A percentile compares a stretch with the other conserved stretches of the same genome.
Evolutionary conservation across 2,329 filamentous ascomycete species (phyloP).

Genomic region (Conoideocrella luteorostrata): DNA sequence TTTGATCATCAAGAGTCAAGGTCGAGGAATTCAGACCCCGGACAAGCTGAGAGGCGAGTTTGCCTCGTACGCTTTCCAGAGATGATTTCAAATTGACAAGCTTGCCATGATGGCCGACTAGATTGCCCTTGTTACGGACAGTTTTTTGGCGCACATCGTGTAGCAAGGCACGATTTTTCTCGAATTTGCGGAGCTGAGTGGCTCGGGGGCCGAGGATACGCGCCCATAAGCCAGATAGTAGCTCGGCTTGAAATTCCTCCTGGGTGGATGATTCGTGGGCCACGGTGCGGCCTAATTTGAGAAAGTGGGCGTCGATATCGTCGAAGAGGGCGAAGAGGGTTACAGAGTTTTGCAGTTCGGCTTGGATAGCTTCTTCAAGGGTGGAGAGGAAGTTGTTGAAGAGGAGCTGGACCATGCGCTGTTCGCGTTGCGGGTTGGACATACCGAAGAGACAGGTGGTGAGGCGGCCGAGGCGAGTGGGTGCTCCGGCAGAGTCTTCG

Average conservation of each 20-base stretch:
- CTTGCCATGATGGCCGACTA: constrained; percentile 81
- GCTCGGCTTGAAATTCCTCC: constrained; percentile 72
- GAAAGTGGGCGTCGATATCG: constrained; percentile 81
- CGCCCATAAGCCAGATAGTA: constrained; percentile 80
- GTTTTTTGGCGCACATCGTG: constrained; percentile 74
- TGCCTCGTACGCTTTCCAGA: constrained; percentile 75
- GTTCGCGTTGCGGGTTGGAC: constrained; percentile 74
- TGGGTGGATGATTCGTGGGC: constrained; percentile 77
- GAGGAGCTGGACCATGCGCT: constrained; percentile 73
- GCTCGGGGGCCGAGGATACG: constrained; percentile 73
- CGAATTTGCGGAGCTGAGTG: constrained; percentile 75
- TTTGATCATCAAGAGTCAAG: constrained; percentile 76
- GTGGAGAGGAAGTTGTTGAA: constrained; percentile 79
- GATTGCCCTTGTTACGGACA: constrained; percentile 76
- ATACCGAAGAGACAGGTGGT: constrained; percentile 71
- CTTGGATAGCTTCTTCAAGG: constrained; percentile 82
- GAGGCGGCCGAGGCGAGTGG: constrained; percentile 62
- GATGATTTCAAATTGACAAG: constrained; percentile 79
- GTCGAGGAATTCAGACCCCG: constrained; percentile 61
- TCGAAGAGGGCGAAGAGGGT: constrained; percentile 86
- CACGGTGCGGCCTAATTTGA: constrained; percentile 79
- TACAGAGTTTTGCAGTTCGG: constrained; percentile 73
- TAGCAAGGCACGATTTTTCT: constrained; percentile 79
- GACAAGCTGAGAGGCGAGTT: constrained; percentile 79
- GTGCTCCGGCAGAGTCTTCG: constrained; percentile 46